These are phyloP conservation scores for Salicornia ramosissima DNA, from an alignment of 148 eudicot species.

Conservation along the genomic window DNA sequence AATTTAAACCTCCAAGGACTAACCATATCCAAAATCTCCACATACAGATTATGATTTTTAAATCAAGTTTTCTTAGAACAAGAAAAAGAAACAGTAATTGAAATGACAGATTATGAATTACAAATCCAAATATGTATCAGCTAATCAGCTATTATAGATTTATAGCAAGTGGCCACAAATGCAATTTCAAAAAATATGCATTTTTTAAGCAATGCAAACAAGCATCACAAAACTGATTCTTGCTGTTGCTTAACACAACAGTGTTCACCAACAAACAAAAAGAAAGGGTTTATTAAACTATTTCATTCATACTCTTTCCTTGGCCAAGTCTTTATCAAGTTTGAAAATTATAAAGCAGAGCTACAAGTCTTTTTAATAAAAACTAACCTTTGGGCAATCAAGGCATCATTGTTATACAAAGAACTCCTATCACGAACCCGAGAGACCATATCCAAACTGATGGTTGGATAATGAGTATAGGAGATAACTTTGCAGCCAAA, in stretches of 20 bases:
- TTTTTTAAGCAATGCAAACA: no score
- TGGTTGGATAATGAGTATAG: slow-evolving; percentile 97
- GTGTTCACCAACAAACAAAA: neutral
- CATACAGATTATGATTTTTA: no score
- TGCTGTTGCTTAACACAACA: neutral
- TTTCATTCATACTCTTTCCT: neutral
- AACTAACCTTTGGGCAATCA: slow-evolving; percentile 76
- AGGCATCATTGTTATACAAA: slow-evolving; percentile 78
- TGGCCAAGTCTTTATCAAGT: neutral
- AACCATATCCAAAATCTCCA: neutral
- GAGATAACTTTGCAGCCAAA: slow-evolving; percentile 92
- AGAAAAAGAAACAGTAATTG: neutral
- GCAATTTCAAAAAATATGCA: no score
- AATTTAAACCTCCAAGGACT: neutral
- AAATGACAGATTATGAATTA: neutral
- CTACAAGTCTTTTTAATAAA: neutral
- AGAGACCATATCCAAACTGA: slow-evolving; percentile 93
- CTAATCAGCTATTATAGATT: no score
- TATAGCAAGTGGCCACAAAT: no score
- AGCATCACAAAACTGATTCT: neutral
- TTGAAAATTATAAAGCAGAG: neutral
- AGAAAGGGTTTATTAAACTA: neutral
- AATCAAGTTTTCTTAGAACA: neutral
- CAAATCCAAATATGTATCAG: neutral
- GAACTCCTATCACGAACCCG: slow-evolving; percentile 70